phyloP scores from a whole-genome alignment of 2,329 filamentous ascomycete species.

The Neonectria punicea region DNA sequence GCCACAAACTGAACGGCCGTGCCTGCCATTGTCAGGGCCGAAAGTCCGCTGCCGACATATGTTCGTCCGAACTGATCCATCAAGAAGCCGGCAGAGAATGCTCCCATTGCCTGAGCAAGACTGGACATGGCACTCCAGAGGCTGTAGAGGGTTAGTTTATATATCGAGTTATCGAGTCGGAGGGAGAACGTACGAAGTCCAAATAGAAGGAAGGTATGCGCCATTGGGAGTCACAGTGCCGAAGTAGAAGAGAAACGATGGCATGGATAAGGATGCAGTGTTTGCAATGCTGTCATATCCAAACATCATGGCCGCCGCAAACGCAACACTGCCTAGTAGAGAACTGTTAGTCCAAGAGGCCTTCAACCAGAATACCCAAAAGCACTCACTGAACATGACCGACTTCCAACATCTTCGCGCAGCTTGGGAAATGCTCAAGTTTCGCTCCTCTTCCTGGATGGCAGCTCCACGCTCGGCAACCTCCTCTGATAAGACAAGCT shows the following conservation, averaged over 20 bases:
- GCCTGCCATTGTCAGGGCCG: conserved; percentile 15
- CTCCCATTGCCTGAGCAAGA: conserved; percentile 14
- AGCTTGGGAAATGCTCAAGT: conserved; percentile 4
- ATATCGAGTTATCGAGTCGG: neutral
- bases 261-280: conserved; percentile 17
- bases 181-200: conserved; percentile 15
- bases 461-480: conserved; percentile 10
- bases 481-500: conserved; percentile 15
- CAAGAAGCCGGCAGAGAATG: conserved; percentile 17
- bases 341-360: neutral
- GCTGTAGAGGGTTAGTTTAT: conserved; percentile 2
- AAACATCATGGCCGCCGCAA: conserved; percentile 21
- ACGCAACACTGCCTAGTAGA: conserved; percentile 18
- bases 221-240: conserved; percentile 2
- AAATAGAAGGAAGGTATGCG: conserved; percentile 17
- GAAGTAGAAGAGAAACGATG: conserved; percentile 19
- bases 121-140: conserved; percentile 23
- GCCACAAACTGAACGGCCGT: conserved; percentile 15
- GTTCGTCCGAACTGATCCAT: conserved; percentile 22
- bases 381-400: conserved; percentile 15
- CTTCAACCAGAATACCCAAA: neutral
- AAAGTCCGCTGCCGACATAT: conserved; percentile 6
- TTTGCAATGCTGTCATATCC: conserved; percentile 22
- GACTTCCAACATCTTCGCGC: conserved; percentile 4
- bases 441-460: conserved; percentile 16